phyloP scores from a whole-genome alignment of 768 basidiomycete genomes.

The Suillus placidus region DNA sequence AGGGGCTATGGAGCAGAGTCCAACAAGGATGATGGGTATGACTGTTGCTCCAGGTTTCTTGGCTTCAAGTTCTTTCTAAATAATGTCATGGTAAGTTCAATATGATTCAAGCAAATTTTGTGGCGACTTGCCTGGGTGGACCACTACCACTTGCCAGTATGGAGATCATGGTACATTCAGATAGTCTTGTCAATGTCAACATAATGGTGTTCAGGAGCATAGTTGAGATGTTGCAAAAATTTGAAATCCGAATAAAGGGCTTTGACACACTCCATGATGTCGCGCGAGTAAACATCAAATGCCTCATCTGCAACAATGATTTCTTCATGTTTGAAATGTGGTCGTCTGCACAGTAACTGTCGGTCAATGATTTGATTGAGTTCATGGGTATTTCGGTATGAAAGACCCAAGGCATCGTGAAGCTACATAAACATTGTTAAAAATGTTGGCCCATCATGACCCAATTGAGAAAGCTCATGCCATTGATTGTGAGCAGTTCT shows the following conservation, averaged over 20 bases:
- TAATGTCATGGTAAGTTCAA: neutral
- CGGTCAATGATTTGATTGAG: conserved; percentile 41
- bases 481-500: conserved; percentile 42
- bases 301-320: conserved; percentile 30
- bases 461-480: conserved; percentile 29
- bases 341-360: conserved; percentile 22
- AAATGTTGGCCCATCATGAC: neutral
- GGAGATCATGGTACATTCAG: conserved; percentile 44
- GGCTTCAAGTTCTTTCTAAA: conserved; percentile 21
- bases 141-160: conserved; percentile 59
- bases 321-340: conserved; percentile 31
- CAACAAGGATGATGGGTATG: neutral
- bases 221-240: conserved; percentile 32
- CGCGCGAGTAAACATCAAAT: conserved; percentile 36
- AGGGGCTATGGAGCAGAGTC: too few species aligned
- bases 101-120: neutral
- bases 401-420: conserved; percentile 31
- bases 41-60: conserved; percentile 11
- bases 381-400: conserved; percentile 33
- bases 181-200: conserved; percentile 26
- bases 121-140: conserved; percentile 40
- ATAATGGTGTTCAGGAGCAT: conserved; percentile 43
- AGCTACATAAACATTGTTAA: conserved; percentile 15
- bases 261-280: conserved; percentile 40
- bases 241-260: conserved; percentile 40